phyloP scores from a whole-genome alignment of 257 asterid species.

The Ocimum tenuiflorum region DNA sequence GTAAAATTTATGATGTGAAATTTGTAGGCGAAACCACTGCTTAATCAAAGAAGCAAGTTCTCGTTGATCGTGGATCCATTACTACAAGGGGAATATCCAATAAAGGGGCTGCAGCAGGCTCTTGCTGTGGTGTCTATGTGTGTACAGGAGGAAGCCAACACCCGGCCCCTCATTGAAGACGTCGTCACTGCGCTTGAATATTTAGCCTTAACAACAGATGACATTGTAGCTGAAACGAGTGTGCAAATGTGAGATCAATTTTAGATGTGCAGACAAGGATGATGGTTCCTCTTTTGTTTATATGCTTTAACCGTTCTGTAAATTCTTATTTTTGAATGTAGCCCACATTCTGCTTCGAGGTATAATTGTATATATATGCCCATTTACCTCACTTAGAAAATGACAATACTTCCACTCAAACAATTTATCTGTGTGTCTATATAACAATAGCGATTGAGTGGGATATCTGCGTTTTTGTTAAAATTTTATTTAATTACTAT shows the following conservation, averaged over 20 bases:
- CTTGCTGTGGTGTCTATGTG: slow-evolving; percentile 47
- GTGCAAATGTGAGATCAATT: neutral
- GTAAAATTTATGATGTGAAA: neutral
- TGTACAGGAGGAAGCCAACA: slow-evolving; percentile 44
- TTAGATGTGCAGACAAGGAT: neutral
- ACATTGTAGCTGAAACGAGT: neutral
- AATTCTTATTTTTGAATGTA: too few relatives aligned
- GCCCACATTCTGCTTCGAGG: too few relatives aligned
- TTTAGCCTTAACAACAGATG: slow-evolving; percentile 26
- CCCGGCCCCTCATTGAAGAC: slow-evolving; percentile 47
- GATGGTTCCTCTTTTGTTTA: too few relatives aligned
- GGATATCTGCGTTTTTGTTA: too few relatives aligned
- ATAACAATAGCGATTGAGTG: too few relatives aligned
- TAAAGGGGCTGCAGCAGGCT: slow-evolving; percentile 41
- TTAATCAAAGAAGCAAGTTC: slow-evolving; percentile 41
- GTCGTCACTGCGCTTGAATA: slow-evolving; percentile 51
- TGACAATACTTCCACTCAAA: too few relatives aligned
- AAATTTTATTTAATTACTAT: too few relatives aligned
- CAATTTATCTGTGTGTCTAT: too few relatives aligned
- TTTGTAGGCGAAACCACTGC: slow-evolving; percentile 40
- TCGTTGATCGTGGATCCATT: slow-evolving; percentile 37
- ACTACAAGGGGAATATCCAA: slow-evolving; percentile 37
- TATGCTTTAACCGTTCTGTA: too few relatives aligned
- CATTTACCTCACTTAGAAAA: too few relatives aligned
- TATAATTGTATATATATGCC: too few relatives aligned